Evolutionary conservation across 1,139 yeast species (phyloP).

Genomic region (Tardiomyces depauwii): DNA sequence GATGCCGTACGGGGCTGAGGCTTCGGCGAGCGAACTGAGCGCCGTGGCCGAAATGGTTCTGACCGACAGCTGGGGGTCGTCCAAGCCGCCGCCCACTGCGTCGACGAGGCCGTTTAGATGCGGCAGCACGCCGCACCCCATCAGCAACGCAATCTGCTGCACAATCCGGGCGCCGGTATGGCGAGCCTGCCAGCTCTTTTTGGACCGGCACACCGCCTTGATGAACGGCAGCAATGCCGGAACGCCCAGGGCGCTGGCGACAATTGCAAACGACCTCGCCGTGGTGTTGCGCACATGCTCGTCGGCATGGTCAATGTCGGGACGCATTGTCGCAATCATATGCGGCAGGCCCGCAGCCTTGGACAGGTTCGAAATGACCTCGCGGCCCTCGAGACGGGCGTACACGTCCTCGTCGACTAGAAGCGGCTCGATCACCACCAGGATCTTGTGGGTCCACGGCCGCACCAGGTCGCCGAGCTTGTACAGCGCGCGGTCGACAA

Average conservation of each 20-base stretch:
- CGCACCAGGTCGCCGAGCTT: constrained; percentile 53
- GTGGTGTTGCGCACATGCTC: constrained; percentile 73
- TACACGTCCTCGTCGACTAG: constrained; percentile 69
- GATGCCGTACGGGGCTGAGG: constrained; percentile 83
- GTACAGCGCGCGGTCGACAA: constrained; percentile 56
- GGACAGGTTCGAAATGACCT: constrained; percentile 60
- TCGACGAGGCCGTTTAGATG: constrained; percentile 54
- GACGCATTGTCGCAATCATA: constrained; percentile 66
- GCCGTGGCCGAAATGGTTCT: constrained; percentile 64
- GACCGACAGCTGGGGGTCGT: constrained; percentile 61
- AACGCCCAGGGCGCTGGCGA: constrained; percentile 71
- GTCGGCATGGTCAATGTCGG: constrained; percentile 74
- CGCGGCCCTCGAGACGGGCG: constrained; percentile 69
- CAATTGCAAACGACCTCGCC: constrained; percentile 74
- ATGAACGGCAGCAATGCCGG: constrained; percentile 65
- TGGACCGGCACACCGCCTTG: constrained; percentile 70
- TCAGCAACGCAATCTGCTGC: constrained; percentile 59
- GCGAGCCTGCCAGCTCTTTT: constrained; percentile 74
- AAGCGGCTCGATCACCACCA: constrained; percentile 69
- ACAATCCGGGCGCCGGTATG: constrained; percentile 77
- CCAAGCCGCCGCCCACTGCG: constrained; percentile 48
- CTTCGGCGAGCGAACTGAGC: constrained; percentile 67
- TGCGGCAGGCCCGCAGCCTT: constrained; percentile 76
- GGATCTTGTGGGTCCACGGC: constrained; percentile 64
- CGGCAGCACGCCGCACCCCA: constrained; percentile 73